A percentile compares a stretch with the other conserved stretches of the same genome.
phyloP scores from a whole-genome alignment of 2,329 filamentous ascomycete species.

The Endocalyx cinctus region DNA sequence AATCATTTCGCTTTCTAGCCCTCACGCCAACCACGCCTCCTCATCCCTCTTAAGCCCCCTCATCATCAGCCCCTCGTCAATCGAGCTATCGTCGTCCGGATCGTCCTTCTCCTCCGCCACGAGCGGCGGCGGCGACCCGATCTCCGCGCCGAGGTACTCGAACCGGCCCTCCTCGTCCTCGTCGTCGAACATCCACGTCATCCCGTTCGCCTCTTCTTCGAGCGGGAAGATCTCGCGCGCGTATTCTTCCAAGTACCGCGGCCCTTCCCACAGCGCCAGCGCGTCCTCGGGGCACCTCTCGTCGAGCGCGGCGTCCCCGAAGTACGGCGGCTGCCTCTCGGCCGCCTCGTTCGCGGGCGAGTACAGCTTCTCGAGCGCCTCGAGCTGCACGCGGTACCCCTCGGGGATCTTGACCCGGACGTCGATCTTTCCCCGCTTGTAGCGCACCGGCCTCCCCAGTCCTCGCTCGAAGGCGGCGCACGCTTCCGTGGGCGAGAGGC shows the following conservation, averaged over 20 bases:
- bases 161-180: slow-evolving; percentile 41
- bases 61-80: slow-evolving; percentile 56
- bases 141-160: slow-evolving; percentile 27
- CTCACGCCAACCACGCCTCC: slow-evolving; percentile 54
- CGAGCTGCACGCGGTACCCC: slow-evolving; percentile 84
- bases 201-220: slow-evolving; percentile 89
- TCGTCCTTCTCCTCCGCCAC: slow-evolving; percentile 8
- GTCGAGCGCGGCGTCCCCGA: slow-evolving; percentile 54
- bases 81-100: slow-evolving; percentile 46
- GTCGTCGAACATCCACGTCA: slow-evolving; percentile 80
- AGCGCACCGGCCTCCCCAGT: slow-evolving; percentile 71
- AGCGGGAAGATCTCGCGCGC: slow-evolving; percentile 89
- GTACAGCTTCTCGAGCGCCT: slow-evolving; percentile 61
- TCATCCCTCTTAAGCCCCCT: slow-evolving; percentile 52
- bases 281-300: slow-evolving; percentile 68
- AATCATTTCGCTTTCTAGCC: too few relatives aligned
- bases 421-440: slow-evolving; percentile 74
- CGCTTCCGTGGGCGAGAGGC: slow-evolving; percentile 76
- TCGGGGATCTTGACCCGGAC: slow-evolving; percentile 80
- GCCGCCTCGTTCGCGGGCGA: slow-evolving; percentile 45
- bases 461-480: slow-evolving; percentile 77
- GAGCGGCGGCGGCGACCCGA: slow-evolving; percentile 28
- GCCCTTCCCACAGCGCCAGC: slow-evolving; percentile 83
- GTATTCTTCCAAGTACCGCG: slow-evolving; percentile 88
- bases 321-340: slow-evolving; percentile 58